These are phyloP conservation scores for Lichenothelia convexa DNA, from an alignment of 495 filamentous ascomycete species.

Conservation along the genomic window DNA sequence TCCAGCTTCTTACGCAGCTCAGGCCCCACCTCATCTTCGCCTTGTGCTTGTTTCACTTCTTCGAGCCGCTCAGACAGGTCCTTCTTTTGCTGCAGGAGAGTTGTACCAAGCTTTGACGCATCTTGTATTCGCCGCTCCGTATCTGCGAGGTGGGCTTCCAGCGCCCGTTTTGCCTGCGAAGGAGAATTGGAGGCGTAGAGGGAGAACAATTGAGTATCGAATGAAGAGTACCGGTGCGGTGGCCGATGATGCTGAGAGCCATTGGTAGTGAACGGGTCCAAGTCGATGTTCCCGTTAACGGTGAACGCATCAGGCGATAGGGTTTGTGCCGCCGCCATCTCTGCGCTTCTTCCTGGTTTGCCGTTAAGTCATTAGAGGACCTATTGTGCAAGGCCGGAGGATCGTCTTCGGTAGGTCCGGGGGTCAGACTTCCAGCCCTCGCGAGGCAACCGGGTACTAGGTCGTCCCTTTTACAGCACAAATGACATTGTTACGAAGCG, in stretches of 20 bases:
- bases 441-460: too few species aligned
- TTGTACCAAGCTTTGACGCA: conserved; percentile 69
- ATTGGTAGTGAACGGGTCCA: conserved; percentile 17
- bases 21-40: conserved; percentile 63
- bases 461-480: too few species aligned
- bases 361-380: too few species aligned
- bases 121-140: conserved; percentile 82
- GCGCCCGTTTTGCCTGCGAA: conserved; percentile 65
- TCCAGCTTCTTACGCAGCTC: conserved; percentile 67
- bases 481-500: too few species aligned
- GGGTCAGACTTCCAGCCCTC: too few species aligned
- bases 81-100: conserved; percentile 66
- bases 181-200: conserved; percentile 63
- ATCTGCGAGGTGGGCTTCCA: conserved; percentile 81
- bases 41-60: conserved; percentile 65
- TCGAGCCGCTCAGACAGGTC: conserved; percentile 62
- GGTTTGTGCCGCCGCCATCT: conserved; percentile 20
- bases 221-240: conserved; percentile 56
- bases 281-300: conserved; percentile 10
- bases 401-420: too few species aligned
- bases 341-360: neutral
- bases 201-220: conserved; percentile 61
- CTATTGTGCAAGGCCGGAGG: too few species aligned
- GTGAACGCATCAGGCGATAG: conserved; percentile 16
- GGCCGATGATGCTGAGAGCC: conserved; percentile 22